Evolutionary conservation across 805 yeast genomes (phyloP).

Genomic region (Diddensiella transvaalensis): DNA sequence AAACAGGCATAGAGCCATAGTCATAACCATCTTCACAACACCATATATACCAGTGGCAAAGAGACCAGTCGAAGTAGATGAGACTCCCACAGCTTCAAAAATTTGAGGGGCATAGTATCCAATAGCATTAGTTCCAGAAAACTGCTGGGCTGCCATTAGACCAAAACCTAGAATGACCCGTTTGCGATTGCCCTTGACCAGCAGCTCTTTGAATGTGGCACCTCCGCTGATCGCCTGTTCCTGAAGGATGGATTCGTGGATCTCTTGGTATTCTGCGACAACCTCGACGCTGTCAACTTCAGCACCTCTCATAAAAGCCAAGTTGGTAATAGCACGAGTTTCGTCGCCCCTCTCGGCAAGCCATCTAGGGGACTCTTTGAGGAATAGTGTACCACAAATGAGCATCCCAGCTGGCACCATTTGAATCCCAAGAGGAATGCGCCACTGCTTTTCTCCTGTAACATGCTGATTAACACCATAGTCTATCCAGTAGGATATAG

Average conservation of each 20-base stretch:
- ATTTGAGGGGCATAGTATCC: conserved; percentile 53
- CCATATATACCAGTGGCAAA: conserved; percentile 55
- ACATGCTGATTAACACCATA: conserved; percentile 51
- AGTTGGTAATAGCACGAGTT: conserved; percentile 40
- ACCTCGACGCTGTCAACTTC: conserved; percentile 48
- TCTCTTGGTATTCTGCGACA: conserved; percentile 46
- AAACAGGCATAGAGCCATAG: conserved; percentile 24
- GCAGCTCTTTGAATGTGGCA: conserved; percentile 19
- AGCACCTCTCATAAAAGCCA: conserved; percentile 44
- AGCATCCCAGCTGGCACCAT: conserved; percentile 49
- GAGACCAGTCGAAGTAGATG: conserved; percentile 43
- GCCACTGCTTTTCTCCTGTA: conserved; percentile 44
- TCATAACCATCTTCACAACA: conserved; percentile 36
- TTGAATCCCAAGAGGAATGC: conserved; percentile 52
- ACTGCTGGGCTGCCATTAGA: conserved; percentile 36
- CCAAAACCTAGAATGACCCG: conserved; percentile 10
- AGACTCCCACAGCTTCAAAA: conserved; percentile 47
- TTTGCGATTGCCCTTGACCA: conserved; percentile 11
- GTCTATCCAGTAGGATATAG: conserved; percentile 40
- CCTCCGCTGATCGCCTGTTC: conserved; percentile 35
- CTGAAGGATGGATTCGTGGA: conserved; percentile 43
- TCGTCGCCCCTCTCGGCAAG: conserved; percentile 42
- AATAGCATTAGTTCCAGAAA: conserved; percentile 23
- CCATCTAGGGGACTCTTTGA: conserved; percentile 44
- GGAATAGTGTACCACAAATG: conserved; percentile 39